These are phyloP conservation scores for Vanrija pseudolonga DNA, from an alignment of 1,284 basidiomycete genomes.

Conservation along the genomic window DNA sequence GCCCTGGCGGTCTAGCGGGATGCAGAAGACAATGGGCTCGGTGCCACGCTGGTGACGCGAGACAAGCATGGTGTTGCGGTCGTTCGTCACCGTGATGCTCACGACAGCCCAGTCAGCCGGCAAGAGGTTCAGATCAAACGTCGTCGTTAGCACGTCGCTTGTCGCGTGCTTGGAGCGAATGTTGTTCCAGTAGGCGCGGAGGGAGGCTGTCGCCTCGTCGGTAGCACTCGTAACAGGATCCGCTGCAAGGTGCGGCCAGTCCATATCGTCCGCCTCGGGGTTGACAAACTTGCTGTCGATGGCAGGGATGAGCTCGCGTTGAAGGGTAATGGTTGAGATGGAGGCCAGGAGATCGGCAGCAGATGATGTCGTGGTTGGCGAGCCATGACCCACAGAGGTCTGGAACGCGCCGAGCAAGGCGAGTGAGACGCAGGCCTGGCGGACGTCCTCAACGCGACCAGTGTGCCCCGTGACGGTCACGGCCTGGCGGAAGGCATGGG, in stretches of 20 bases:
- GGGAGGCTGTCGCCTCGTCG: background rate
- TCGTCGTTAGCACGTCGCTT: slow-evolving; percentile 46
- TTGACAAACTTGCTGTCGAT: slow-evolving; percentile 54
- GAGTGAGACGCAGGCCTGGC: slow-evolving; percentile 67
- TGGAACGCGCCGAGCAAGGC: slow-evolving; percentile 70
- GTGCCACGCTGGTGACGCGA: slow-evolving; percentile 67
- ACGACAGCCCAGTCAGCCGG: slow-evolving; percentile 81
- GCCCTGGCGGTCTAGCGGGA: slow-evolving; percentile 75
- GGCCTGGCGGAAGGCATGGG: slow-evolving; percentile 65
- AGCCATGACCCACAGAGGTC: slow-evolving; percentile 66
- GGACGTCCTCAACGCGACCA: slow-evolving; percentile 65
- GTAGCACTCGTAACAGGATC: background rate
- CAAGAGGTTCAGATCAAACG: slow-evolving; percentile 49
- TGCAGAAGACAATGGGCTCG: slow-evolving; percentile 73
- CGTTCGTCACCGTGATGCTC: slow-evolving; percentile 75
- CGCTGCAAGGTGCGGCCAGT: slow-evolving; percentile 59
- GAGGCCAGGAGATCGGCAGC: slow-evolving; percentile 60
- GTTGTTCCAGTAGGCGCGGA: slow-evolving; percentile 34
- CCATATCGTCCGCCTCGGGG: slow-evolving; percentile 54
- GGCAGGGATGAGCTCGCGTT: slow-evolving; percentile 59
- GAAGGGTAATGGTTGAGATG: slow-evolving; percentile 68
- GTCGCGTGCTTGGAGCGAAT: slow-evolving; percentile 56
- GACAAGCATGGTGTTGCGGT: slow-evolving; percentile 77
- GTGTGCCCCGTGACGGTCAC: slow-evolving; percentile 58
- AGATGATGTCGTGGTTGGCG: slow-evolving; percentile 54